Percentiles rank a stretch among this genome's conserved stretches.
phyloP scores from a whole-genome alignment of 108 stramenopile genomes.

The Nitzschia sp. region DNA sequence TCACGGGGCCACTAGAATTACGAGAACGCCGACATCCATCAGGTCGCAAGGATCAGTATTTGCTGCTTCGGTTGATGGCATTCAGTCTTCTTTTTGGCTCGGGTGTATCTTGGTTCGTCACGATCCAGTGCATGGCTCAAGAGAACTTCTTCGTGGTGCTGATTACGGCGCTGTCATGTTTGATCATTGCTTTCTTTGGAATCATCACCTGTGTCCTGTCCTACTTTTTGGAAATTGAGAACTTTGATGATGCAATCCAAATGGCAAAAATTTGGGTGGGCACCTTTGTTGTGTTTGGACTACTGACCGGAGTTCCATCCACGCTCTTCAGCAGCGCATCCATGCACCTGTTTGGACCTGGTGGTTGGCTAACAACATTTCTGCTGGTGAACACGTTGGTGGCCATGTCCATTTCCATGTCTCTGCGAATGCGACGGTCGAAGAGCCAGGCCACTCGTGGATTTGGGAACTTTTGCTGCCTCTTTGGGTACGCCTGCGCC shows the following conservation, averaged over 20 bases:
- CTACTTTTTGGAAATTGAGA: slow-evolving; percentile 65
- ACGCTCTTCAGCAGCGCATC: slow-evolving; percentile 41
- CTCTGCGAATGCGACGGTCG: slow-evolving; percentile 43
- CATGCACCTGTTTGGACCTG: slow-evolving; percentile 60
- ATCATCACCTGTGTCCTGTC: slow-evolving; percentile 71
- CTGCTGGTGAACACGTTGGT: slow-evolving; percentile 53
- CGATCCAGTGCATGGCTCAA: slow-evolving; percentile 71
- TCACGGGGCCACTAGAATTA: slow-evolving; percentile 79
- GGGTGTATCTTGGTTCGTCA: slow-evolving; percentile 78
- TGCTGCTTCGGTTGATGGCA: slow-evolving; percentile 73
- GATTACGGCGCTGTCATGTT: slow-evolving; percentile 51
- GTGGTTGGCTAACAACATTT: slow-evolving; percentile 74
- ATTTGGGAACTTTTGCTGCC: slow-evolving; percentile 60
- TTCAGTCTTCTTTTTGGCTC: slow-evolving; percentile 80
- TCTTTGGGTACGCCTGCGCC: slow-evolving; percentile 55
- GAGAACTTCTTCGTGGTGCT: slow-evolving; percentile 58
- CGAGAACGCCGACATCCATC: slow-evolving; percentile 57
- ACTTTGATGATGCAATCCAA: slow-evolving; percentile 68
- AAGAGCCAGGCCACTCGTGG: slow-evolving; percentile 58
- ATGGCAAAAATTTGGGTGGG: slow-evolving; percentile 62
- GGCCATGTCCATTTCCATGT: slow-evolving; percentile 47
- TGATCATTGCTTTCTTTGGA: slow-evolving; percentile 72
- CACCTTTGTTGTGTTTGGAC: slow-evolving; percentile 53
- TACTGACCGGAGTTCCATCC: slow-evolving; percentile 31
- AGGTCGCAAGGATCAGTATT: slow-evolving; percentile 59